A percentile compares a stretch with the other conserved stretches of the same genome.
Conservation (phyloP, 306 rosid genomes). For the Calophaca sinica region DNA sequence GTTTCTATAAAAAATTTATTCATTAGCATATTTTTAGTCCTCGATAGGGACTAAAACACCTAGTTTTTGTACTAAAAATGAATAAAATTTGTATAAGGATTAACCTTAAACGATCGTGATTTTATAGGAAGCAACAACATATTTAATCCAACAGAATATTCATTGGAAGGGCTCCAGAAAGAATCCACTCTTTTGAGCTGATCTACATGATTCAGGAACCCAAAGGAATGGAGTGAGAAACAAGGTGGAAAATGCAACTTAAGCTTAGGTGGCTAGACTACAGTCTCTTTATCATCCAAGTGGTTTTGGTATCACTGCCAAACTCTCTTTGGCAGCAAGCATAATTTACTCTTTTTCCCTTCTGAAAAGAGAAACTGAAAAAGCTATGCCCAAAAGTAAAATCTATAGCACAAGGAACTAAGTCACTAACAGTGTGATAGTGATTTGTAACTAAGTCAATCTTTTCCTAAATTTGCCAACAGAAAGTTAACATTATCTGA, state of each 20-base stretch:
- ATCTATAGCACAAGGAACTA: slow-evolving; percentile 15
- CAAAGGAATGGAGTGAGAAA: slow-evolving; percentile 43
- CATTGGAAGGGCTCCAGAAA: slow-evolving; percentile 4
- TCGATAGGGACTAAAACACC: too few species aligned
- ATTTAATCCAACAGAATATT: not conserved
- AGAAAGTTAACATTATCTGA: not conserved
- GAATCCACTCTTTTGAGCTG: slow-evolving; percentile 40
- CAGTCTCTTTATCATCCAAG: slow-evolving; percentile 51
- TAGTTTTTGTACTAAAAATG: too few species aligned
- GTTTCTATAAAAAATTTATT: too few species aligned
- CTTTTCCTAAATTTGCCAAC: slow-evolving; percentile 15
- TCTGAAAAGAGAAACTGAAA: slow-evolving; percentile 28
- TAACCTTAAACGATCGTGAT: too few species aligned
- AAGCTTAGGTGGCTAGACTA: slow-evolving; percentile 26
- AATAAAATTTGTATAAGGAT: too few species aligned
- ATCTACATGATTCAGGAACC: slow-evolving; percentile 31
- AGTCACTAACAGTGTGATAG: not conserved
- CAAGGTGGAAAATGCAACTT: slow-evolving; percentile 40
- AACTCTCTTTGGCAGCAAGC: slow-evolving; percentile 48
- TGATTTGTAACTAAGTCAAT: slow-evolving; percentile 29
- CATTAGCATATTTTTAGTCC: too few species aligned
- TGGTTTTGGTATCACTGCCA: slow-evolving; percentile 76
- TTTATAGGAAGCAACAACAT: not conserved
- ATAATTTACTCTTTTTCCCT: slow-evolving; percentile 29
- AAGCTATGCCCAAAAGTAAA: slow-evolving; percentile 1